A percentile compares a stretch with the other conserved stretches of the same genome.
These are phyloP conservation scores for Tricholomella constricta DNA, from an alignment of 768 basidiomycete species.

Conservation along the genomic window DNA sequence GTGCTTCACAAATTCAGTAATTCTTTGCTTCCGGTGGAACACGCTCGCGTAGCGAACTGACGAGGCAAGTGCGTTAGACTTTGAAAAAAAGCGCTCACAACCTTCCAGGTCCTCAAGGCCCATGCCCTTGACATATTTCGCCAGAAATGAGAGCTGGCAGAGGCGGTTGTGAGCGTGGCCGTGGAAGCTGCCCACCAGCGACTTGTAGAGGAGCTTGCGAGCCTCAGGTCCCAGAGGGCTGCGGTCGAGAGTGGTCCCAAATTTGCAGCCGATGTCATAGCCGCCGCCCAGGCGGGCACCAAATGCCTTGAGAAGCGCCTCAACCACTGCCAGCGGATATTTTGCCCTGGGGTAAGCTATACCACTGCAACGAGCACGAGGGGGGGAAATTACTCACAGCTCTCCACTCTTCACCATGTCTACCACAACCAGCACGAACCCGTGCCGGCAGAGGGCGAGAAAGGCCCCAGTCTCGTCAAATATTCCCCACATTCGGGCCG, in stretches of 20 bases:
- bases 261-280: slow-evolving; percentile 33
- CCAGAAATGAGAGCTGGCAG: slow-evolving; percentile 27
- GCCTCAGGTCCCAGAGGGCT: slow-evolving; percentile 16
- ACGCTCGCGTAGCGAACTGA: too few species aligned
- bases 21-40: background rate
- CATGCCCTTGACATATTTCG: slow-evolving; percentile 6
- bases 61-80: too few species aligned
- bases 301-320: slow-evolving; percentile 21
- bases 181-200: slow-evolving; percentile 17
- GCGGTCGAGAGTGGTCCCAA: slow-evolving; percentile 19
- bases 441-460: background rate
- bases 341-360: slow-evolving; percentile 4
- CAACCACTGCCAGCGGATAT: slow-evolving; percentile 25
- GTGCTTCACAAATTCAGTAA: too few species aligned
- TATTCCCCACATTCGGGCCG: slow-evolving; percentile 4
- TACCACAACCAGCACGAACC: background rate
- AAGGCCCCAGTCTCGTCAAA: background rate
- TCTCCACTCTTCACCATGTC: background rate
- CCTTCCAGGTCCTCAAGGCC: background rate
- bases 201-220: too few species aligned
- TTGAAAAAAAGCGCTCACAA: too few species aligned
- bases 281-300: slow-evolving; percentile 23
- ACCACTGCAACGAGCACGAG: too few species aligned
- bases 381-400: background rate
- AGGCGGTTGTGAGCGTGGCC: slow-evolving; percentile 30